These are phyloP conservation scores for Ambrosia trifida DNA, from an alignment of 129 eudicot genomes.

Conservation along the genomic window DNA sequence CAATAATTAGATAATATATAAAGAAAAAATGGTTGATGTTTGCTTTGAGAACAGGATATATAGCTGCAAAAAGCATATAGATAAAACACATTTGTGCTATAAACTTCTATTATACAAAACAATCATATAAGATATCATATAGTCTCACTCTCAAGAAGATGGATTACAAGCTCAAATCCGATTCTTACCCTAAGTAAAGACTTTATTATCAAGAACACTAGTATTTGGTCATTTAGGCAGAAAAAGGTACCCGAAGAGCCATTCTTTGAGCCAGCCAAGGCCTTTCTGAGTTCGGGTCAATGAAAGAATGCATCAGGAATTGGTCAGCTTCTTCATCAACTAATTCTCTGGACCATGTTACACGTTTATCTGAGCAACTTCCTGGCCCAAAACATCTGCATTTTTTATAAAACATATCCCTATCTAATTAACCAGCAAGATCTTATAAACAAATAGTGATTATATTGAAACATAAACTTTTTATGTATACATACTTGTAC, in stretches of 20 bases:
- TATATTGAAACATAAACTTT: neutral
- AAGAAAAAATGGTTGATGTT: too few relatives aligned
- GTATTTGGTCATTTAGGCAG: slow-evolving; percentile 40
- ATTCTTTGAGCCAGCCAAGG: slow-evolving; percentile 82
- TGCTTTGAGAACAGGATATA: too few relatives aligned
- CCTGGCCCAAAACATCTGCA: slow-evolving; percentile 91
- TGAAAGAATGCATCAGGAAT: slow-evolving; percentile 65
- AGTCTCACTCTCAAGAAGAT: slow-evolving; percentile 4
- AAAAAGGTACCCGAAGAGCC: slow-evolving; percentile 76
- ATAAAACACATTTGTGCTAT: slow-evolving; percentile 8
- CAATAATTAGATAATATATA: too few relatives aligned
- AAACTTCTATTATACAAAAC: neutral
- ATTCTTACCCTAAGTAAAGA: neutral
- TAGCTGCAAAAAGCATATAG: neutral
- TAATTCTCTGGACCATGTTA: slow-evolving; percentile 88
- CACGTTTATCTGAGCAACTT: slow-evolving; percentile 65
- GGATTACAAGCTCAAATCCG: neutral
- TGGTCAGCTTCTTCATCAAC: slow-evolving; percentile 79
- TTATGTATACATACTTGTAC: slow-evolving; percentile 32
- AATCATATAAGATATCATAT: neutral
- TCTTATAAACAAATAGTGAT: neutral
- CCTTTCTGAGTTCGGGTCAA: slow-evolving; percentile 72
- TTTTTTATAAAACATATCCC: slow-evolving; percentile 1
- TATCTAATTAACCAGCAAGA: neutral
- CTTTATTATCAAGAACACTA: neutral